phyloP scores from a whole-genome alignment of 1,284 basidiomycete species.

The Gymnopus androsaceus region DNA sequence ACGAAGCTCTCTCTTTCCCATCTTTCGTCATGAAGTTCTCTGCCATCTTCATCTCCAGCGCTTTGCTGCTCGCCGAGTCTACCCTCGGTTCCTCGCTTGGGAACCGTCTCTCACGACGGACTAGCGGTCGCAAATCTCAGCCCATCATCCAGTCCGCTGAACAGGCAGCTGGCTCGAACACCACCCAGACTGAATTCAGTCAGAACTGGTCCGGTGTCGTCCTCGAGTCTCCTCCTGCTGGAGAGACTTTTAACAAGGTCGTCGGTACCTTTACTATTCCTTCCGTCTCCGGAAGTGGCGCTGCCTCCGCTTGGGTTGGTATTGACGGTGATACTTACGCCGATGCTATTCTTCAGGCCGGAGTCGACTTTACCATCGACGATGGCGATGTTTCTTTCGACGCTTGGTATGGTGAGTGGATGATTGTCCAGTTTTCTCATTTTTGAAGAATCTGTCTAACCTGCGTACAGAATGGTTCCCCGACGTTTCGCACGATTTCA shows the following conservation, averaged over 20 bases:
- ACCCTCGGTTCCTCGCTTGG: background rate
- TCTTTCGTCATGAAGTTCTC: constrained; percentile 7
- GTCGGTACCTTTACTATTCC: constrained; percentile 19
- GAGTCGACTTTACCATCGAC: constrained; percentile 31
- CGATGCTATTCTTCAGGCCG: constrained; percentile 20
- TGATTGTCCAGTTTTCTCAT: constrained; percentile 23
- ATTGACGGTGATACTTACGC: constrained; percentile 18
- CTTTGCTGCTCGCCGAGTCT: background rate
- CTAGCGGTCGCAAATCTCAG: background rate
- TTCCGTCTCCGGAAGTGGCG: constrained; percentile 5
- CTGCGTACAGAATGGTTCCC: constrained; percentile 30
- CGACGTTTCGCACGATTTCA: constrained; percentile 32
- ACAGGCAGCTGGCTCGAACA: background rate
- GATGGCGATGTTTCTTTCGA: constrained; percentile 25
- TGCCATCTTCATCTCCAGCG: background rate
- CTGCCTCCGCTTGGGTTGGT: constrained; percentile 19
- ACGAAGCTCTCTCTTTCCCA: too few relatives aligned
- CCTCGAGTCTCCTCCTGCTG: constrained; percentile 20
- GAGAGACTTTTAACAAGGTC: constrained; percentile 17
- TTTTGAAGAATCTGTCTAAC: background rate
- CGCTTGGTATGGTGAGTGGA: constrained; percentile 30
- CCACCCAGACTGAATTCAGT: constrained; percentile 20
- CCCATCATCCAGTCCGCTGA: background rate
- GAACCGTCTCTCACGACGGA: constrained; percentile 5
- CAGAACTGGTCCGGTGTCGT: constrained; percentile 28